These are phyloP conservation scores for Phlebiopsis gigantea DNA, from an alignment of 768 basidiomycete species.

Conservation along the genomic window DNA sequence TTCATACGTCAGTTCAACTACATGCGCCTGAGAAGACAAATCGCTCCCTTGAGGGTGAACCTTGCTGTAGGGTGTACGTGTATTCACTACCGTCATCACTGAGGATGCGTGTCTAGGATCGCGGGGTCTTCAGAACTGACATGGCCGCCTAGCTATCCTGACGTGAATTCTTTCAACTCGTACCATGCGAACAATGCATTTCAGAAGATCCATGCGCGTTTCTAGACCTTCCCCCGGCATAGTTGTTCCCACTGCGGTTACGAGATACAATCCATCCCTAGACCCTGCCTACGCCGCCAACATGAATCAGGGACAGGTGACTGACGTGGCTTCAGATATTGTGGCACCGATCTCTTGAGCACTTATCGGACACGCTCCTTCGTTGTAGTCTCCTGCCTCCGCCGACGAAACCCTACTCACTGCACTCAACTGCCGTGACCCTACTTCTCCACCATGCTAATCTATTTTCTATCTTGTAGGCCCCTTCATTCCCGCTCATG, in stretches of 20 bases:
- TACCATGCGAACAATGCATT: too few relatives aligned
- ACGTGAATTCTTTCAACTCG: too few relatives aligned
- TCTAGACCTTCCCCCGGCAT: background rate
- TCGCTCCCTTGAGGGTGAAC: too few relatives aligned
- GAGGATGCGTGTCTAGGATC: too few relatives aligned
- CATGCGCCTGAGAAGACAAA: too few relatives aligned
- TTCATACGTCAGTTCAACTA: too few relatives aligned
- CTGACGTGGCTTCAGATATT: background rate
- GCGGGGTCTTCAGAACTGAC: too few relatives aligned
- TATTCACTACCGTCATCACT: too few relatives aligned
- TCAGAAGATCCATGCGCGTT: background rate
- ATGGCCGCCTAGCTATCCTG: too few relatives aligned
- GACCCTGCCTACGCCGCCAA: background rate
- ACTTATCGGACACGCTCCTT: background rate
- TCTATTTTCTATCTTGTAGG: background rate
- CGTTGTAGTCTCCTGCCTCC: background rate
- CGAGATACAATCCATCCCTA: background rate
- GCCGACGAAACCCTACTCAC: background rate
- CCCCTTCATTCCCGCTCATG: background rate
- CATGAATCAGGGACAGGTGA: background rate
- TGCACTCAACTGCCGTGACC: background rate
- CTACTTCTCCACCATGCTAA: background rate
- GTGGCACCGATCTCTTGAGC: background rate
- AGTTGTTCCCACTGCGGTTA: background rate
- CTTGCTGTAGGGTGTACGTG: too few relatives aligned